Evolutionary conservation across 2,329 filamentous ascomycete species (phyloP).

Genomic region (Nemania sp.): DNA sequence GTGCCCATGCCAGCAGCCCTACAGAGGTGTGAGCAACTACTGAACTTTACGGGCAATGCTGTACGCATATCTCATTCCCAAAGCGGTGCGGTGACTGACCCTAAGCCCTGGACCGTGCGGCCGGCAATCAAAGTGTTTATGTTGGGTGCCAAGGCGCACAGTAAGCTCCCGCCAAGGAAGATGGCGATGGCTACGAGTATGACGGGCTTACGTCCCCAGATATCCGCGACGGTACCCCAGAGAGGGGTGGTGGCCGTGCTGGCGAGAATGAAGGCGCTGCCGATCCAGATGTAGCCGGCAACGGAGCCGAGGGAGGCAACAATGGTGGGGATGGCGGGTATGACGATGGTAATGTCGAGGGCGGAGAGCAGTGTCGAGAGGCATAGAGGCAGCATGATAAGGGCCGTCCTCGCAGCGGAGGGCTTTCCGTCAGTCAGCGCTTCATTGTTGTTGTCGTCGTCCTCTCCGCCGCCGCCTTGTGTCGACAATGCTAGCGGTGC

Average conservation of each 20-base stretch:
- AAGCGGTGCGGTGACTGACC: conserved; percentile 41
- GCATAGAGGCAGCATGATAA: conserved; percentile 57
- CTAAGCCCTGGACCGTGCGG: conserved; percentile 62
- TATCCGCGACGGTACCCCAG: conserved; percentile 75
- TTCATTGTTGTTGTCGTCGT: conserved; percentile 2
- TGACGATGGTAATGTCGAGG: conserved; percentile 68
- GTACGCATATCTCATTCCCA: conserved; percentile 1
- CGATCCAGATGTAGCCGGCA: conserved; percentile 82
- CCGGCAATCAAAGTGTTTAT: conserved; percentile 62
- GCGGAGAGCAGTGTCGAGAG: conserved; percentile 59
- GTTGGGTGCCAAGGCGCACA: conserved; percentile 60
- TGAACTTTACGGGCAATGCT: conserved; percentile 7
- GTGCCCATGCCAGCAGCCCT: conserved; percentile 20
- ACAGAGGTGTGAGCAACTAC: conserved; percentile 19
- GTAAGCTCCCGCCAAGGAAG: conserved; percentile 65
- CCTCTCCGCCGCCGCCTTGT: not conserved
- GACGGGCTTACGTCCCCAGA: conserved; percentile 68
- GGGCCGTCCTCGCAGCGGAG: conserved; percentile 26
- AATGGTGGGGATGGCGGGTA: conserved; percentile 72
- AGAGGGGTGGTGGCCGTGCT: conserved; percentile 74
- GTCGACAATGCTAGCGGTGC: not conserved
- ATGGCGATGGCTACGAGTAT: conserved; percentile 60
- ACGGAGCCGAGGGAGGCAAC: conserved; percentile 69
- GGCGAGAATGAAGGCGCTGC: conserved; percentile 77
- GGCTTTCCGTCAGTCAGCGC: conserved; percentile 9